Conservation (phyloP, 257 asterid genomes). For the Mentha longifolia region DNA sequence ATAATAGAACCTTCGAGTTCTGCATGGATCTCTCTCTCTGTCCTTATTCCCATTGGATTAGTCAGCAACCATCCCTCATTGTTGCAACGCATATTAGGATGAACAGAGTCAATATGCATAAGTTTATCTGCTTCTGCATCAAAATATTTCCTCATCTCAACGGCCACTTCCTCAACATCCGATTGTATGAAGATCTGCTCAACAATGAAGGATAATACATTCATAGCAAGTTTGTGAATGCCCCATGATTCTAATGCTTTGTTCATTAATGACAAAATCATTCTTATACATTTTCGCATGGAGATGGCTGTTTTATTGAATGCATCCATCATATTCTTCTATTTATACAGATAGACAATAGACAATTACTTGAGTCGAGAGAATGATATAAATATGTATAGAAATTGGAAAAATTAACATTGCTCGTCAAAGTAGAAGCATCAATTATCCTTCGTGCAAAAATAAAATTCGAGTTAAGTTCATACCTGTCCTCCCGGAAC, state of each 20-base stretch:
- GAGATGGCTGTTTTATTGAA: background rate
- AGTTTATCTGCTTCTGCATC: constrained; percentile 62
- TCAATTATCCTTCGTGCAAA: too few species aligned
- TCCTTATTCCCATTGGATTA: constrained; percentile 87
- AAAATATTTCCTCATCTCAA: constrained; percentile 77
- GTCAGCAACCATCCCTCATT: constrained; percentile 79
- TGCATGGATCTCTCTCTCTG: constrained; percentile 91
- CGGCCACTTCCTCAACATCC: constrained; percentile 82
- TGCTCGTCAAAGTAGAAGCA: too few species aligned
- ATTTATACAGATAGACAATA: too few species aligned
- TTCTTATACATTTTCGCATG: background rate
- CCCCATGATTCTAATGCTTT: too few species aligned
- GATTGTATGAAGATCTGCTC: constrained; percentile 86
- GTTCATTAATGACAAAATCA: background rate
- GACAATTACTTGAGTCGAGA: too few species aligned
- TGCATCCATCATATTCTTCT: too few species aligned
- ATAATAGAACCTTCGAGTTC: constrained; percentile 82
- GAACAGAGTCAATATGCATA: constrained; percentile 50
- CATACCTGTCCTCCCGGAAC: constrained; percentile 78
- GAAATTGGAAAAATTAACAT: too few species aligned
- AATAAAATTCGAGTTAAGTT: background rate
- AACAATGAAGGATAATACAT: constrained; percentile 20
- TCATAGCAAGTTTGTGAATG: background rate
- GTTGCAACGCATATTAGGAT: constrained; percentile 53
- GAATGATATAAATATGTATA: too few species aligned